Base-by-base conservation (phyloP, 805 yeast genomes). In the Priceomyces medius region DNA sequence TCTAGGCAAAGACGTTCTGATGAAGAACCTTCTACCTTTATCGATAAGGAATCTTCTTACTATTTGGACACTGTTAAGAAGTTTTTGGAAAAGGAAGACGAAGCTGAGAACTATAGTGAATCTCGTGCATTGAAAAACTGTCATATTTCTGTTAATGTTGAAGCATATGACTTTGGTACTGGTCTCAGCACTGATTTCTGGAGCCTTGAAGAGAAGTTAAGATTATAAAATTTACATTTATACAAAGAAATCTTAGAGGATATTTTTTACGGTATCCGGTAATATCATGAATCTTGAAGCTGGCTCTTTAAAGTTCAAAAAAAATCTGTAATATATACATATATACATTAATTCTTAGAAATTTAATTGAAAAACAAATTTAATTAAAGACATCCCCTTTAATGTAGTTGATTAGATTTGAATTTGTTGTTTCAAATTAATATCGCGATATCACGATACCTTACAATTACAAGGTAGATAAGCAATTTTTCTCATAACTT, bases 31-130 rank as follows among this genome's bases (percentile, higher is more conserved):
- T 35, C 42, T 20, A 40, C 45, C 18, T 43, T 38, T 32, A 40
- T 43, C n/a, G 50, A 46, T 28, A 43, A 42, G 13, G 35, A 32
- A 9, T 46, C 50, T 14, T 33, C 31, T 29, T 46, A 46, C 42
- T 46, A 43, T 31, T 31, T 20, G 26, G 41, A 44, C 9, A 41
- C 28, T 17, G 33, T 35, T 8, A 44, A 42, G 31, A 35, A 31
- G 37, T 41, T 18, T 29, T 13, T 20, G 19, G 24, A 27, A 4
- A 26, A 16, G 17, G 40, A 35, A 8, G 12, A 13, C 14, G 38
- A 21, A 21, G 27, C 26, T 13, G 29, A 29, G 13, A 44, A 44
- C 31, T 34, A 31, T 14, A 31, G 36, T 21, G 50, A 46, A 28
- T 41, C 17, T 10, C 16, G 26, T 5, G 43, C 34, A 10, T 41